Evolutionary conservation across 768 basidiomycete species (phyloP).

Genomic region (Leccinum rimulosum): DNA sequence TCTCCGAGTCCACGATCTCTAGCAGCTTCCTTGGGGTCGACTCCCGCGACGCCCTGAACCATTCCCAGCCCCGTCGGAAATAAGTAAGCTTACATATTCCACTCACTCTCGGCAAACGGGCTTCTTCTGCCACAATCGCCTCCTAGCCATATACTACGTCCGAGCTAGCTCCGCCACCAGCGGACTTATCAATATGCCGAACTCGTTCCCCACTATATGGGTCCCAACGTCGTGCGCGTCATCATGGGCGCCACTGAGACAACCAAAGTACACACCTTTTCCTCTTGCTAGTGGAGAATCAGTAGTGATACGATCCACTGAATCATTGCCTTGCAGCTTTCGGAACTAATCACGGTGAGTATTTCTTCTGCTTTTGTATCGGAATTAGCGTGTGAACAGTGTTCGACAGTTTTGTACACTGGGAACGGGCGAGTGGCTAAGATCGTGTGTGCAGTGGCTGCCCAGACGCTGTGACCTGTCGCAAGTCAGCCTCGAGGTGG

Average conservation of each 20-base stretch:
- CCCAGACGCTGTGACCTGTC: slow-evolving; percentile 57
- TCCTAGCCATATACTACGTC: slow-evolving; percentile 31
- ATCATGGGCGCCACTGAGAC: slow-evolving; percentile 67
- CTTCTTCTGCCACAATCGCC: too few species aligned
- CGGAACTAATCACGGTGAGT: slow-evolving; percentile 59
- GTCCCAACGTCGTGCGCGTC: slow-evolving; percentile 57
- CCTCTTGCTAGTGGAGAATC: neutral
- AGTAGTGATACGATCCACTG: neutral
- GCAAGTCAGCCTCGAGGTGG: slow-evolving; percentile 58
- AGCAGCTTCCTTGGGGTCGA: too few species aligned
- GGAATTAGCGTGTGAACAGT: neutral
- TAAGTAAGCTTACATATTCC: too few species aligned
- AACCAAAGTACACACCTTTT: slow-evolving; percentile 39
- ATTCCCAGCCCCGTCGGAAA: too few species aligned
- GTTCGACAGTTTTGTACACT: slow-evolving; percentile 49
- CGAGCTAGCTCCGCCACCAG: slow-evolving; percentile 56
- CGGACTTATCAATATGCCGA: slow-evolving; percentile 51
- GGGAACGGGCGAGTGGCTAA: slow-evolving; percentile 59
- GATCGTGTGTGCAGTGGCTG: slow-evolving; percentile 72
- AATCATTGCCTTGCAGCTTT: slow-evolving; percentile 42
- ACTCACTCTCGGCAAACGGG: too few species aligned
- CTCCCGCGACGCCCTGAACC: too few species aligned
- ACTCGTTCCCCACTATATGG: slow-evolving; percentile 73
- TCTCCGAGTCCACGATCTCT: too few species aligned
- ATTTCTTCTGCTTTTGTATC: neutral